Conservation (phyloP, 106 monocot genomes). For the Xerophyta viscosa region DNA sequence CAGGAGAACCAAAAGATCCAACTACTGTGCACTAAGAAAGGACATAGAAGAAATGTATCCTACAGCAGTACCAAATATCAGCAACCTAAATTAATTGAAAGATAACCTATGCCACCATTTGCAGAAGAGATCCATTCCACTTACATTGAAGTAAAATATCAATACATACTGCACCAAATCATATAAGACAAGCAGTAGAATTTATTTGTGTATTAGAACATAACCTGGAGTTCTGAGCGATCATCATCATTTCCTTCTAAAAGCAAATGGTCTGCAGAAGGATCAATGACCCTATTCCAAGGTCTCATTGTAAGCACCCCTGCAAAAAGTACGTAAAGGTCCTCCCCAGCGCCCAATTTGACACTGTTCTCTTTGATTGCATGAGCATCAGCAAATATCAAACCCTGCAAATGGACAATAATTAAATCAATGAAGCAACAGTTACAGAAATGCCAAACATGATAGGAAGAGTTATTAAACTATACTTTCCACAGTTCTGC, state of each 20-base stretch:
- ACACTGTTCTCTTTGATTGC: slow-evolving; percentile 82
- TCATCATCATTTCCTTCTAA: slow-evolving; percentile 49
- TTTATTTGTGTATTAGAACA: too few relatives aligned
- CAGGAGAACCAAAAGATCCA: too few relatives aligned
- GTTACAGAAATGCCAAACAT: neutral
- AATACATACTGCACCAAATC: too few relatives aligned
- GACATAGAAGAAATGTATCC: too few relatives aligned
- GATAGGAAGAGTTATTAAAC: neutral
- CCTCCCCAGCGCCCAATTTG: slow-evolving; percentile 93
- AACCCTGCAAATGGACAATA: slow-evolving; percentile 35
- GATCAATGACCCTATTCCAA: slow-evolving; percentile 86
- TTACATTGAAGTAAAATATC: too few relatives aligned
- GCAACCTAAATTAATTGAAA: too few relatives aligned
- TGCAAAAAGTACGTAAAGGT: slow-evolving; percentile 85
- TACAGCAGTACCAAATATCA: too few relatives aligned
- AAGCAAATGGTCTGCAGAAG: slow-evolving; percentile 80
- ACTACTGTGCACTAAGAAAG: too few relatives aligned
- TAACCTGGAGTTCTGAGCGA: slow-evolving; percentile 77
- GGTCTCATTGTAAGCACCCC: slow-evolving; percentile 92
- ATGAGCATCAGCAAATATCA: slow-evolving; percentile 84
- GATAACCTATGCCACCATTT: too few relatives aligned
- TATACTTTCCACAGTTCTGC: slow-evolving; percentile 93
- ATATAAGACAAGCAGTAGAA: too few relatives aligned
- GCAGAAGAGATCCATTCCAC: too few relatives aligned
- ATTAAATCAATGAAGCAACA: neutral